Base-by-base conservation (phyloP, 2,329 filamentous ascomycete genomes). In the Trichoderma lentiforme region DNA sequence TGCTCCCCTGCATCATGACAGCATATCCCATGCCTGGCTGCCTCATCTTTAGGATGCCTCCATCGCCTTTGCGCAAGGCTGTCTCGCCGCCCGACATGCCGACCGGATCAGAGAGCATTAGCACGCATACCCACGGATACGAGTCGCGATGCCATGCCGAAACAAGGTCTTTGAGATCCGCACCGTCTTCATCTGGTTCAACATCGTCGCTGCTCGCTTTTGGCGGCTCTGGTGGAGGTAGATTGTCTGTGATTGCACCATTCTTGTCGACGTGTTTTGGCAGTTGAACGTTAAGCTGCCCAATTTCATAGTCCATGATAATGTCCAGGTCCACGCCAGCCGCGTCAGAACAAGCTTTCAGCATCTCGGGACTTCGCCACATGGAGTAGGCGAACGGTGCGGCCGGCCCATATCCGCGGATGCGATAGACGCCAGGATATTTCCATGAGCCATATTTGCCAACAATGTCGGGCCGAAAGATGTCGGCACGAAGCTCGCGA, bases 261-360 rank as follows among this genome's bases (percentile, higher is more conserved):
- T 73, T 74, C 21, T 73, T 72, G n/a, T 79, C 73, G 3, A 71
- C 77, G 3, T 76, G 61, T 28, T 57, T 68, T 26, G 51, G 64
- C 21, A 72, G 43, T 73, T 81, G 72, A 58, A 90, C 80, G 77
- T 90, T 90, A 79, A 88, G 85, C 75, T 89, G 86, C 24, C 84
- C 86, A 72, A 89, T 86, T 74, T 90, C 88, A 74, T 85, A 88
- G 78, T 89, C 85, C 77, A 88, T 84, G 8, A 82, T 83, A 0
- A 86, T 87, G 9, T 89, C 81, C 15, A 90, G 82, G 9, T 90
- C 88, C 24, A 90, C 82, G 9, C 88, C 87, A 28, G 61, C 61
- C 24, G 61, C 61, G 18, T 47, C 61, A 3, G 87, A 89, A 67
- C 90, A 82, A 74, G 85, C 84, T 9, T 81, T 80, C 3, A 89